Conservation (phyloP, 192 early-diverging fungal genomes). For the Entomortierella chlamydospora region DNA sequence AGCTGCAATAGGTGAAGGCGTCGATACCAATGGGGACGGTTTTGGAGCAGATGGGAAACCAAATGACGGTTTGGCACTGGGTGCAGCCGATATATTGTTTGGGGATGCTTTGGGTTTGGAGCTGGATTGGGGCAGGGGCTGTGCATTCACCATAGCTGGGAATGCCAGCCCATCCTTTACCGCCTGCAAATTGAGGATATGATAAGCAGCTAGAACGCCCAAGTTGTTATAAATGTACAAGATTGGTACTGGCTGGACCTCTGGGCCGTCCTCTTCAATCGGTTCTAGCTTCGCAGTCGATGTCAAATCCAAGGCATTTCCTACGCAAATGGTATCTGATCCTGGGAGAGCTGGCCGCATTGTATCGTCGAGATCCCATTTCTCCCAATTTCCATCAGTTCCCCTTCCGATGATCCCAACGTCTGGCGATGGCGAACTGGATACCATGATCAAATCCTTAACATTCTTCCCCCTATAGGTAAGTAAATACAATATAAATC, state of each 20-base stretch:
- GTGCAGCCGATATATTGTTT: not conserved
- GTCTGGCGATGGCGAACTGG: conserved; percentile 57
- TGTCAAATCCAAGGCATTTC: conserved; percentile 82
- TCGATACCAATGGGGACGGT: not conserved
- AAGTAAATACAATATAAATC: not conserved
- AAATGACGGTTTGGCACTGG: not conserved
- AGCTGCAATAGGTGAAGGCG: not conserved
- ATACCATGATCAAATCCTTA: conserved; percentile 55
- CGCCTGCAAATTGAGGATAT: conserved; percentile 68
- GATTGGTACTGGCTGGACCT: conserved; percentile 72
- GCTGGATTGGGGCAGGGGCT: not conserved
- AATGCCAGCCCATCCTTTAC: conserved; percentile 55
- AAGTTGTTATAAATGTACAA: conserved; percentile 77
- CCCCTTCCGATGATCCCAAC: conserved; percentile 63
- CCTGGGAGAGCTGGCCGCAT: conserved; percentile 68
- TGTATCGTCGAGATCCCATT: conserved; percentile 74
- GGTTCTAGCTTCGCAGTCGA: conserved; percentile 65
- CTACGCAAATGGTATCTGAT: conserved; percentile 75
- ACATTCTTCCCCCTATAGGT: conserved; percentile 41
- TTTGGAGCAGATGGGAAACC: not conserved
- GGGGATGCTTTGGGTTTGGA: conserved; percentile 4
- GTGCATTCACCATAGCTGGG: conserved; percentile 52
- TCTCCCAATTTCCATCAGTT: conserved; percentile 68
- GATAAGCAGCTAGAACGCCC: conserved; percentile 73
- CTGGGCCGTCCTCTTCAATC: conserved; percentile 56